Base-by-base conservation (phyloP, 2,329 filamentous ascomycete species). In the Dactylonectria macrodidyma region DNA sequence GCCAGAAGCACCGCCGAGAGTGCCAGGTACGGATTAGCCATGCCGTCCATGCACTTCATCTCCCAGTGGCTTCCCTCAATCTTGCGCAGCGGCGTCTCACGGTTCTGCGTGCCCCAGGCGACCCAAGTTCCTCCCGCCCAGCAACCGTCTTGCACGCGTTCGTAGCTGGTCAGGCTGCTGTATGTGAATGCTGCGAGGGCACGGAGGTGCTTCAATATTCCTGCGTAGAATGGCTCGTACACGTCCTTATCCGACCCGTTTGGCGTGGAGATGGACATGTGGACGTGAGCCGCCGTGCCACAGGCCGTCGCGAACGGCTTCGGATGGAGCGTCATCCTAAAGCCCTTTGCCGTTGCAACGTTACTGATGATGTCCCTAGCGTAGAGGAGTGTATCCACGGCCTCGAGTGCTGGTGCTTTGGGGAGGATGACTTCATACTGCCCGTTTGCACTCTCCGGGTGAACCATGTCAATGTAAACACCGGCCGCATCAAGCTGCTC, bases 121-220 rank as follows among this genome's bases (percentile, higher is more conserved):
- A 95, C 88, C 90, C 91, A 95, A 8, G 90, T 88, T 0, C 93
- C 93, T n/a, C 93, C 93, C 0, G 92, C 88, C 93, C 93, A 96
- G 66, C 83, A 84, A n/a, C 93, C 88, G 60, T 94, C 90, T 1
- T 82, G 80, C 11, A 93, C 85, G 5, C 93, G 88, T 41, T 88
- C 87, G 78, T 96, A 96, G 78, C 91, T 93, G 0, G 85, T 84
- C 1, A 88, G 84, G 70, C 89, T 89, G 41, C 90, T 87, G 73
- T 93, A 88, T 0, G 89, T 90, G 65, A 96, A 91, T 0, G 93
- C 92, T 11, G 87, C 81, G n/a, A 96, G 82, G 2, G 89, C 87
- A 0, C 86, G 85, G 1, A 95, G 84, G 74, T 94, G 90, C 11
- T 83, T 79, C 7, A 96, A 82, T 0, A 97, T 84, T 0, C 92